Conservation (phyloP, 164 flowering plant genomes). For the Berberis thunbergii region DNA sequence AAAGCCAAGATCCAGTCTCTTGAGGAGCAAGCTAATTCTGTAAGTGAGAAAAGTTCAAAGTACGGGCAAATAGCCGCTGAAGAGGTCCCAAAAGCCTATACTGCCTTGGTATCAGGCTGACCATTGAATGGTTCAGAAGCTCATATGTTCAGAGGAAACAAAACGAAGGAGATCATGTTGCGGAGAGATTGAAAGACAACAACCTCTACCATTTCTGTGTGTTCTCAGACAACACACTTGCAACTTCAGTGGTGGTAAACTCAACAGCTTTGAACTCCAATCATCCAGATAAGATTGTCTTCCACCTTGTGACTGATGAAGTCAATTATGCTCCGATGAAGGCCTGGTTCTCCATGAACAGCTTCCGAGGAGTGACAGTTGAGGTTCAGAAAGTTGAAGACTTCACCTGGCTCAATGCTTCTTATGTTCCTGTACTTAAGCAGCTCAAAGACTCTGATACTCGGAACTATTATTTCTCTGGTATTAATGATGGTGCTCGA, state of each 20-base stretch:
- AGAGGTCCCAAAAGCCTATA: conserved; percentile 69
- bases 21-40: conserved; percentile 52
- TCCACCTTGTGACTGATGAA: conserved; percentile 67
- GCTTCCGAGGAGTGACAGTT: conserved; percentile 44
- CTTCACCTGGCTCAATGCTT: conserved; percentile 64
- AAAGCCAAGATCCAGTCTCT: conserved; percentile 59
- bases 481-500: conserved; percentile 9
- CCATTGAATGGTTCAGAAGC: conserved; percentile 54
- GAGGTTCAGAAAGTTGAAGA: conserved; percentile 66
- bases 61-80: conserved; percentile 74
- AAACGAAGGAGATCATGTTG: conserved; percentile 17
- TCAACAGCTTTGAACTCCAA: conserved; percentile 52
- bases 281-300: conserved; percentile 45
- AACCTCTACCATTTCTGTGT: conserved; percentile 56
- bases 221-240: conserved; percentile 74
- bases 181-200: conserved; percentile 32
- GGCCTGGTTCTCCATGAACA: conserved; percentile 64
- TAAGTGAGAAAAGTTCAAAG: conserved; percentile 49
- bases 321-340: conserved; percentile 61
- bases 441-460: conserved; percentile 66
- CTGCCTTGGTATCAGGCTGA: conserved; percentile 54
- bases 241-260: conserved; percentile 68
- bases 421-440: conserved; percentile 67
- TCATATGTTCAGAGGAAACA: conserved; percentile 23
- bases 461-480: conserved; percentile 58